Base-by-base conservation (phyloP, 768 basidiomycete species). In the Rhizopogon vinicolor region DNA sequence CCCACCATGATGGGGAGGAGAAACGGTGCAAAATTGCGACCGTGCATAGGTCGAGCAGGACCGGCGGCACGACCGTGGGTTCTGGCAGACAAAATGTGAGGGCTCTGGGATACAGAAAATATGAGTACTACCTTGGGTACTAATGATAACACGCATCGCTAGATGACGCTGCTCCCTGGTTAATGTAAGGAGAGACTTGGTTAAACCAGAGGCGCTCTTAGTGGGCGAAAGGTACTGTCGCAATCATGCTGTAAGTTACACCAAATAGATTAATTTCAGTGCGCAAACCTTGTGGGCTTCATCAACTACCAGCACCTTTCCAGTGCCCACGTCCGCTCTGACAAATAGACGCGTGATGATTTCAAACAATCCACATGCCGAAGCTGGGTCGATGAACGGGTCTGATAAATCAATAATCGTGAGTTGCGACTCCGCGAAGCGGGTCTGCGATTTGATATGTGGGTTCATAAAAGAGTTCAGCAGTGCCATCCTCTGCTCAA, bases 1-100 rank as follows among this genome's bases (percentile, higher is more conserved):
- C 76, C 83, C 86, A 87, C 88, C 88, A 89, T 2, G 84, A 75
- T 0, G 85, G 85, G 0, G 89, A 89, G 0, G 87, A 87, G 65
- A 90, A 90, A 1, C 88, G 75, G 58, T 89, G 88, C 2, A 89
- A 59, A n/a, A 90, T 79, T 0, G 81, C 68, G 0, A 88, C 71
- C 1, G 80, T 80, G 52, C 86, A 88, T 1, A 89, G 73, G 56
- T 87, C 87, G 1, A 90, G 71, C 3, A 90, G 68, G 0, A 84
- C 81, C 0, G 85, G 76, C 3, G 87, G 87, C 1, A 89, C 79
- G 5, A 88, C 82, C 0, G 86, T 89, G 0, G 89, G 89, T 57
- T 90, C 85, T 89, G 60, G 7, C 48, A 31, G 9, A 63, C 3
- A 53, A 48, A 16, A 19, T 28, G 22, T 22, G 28, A 31, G 55